Conservation (phyloP, 768 basidiomycete genomes). For the Lyophyllum semitale region DNA sequence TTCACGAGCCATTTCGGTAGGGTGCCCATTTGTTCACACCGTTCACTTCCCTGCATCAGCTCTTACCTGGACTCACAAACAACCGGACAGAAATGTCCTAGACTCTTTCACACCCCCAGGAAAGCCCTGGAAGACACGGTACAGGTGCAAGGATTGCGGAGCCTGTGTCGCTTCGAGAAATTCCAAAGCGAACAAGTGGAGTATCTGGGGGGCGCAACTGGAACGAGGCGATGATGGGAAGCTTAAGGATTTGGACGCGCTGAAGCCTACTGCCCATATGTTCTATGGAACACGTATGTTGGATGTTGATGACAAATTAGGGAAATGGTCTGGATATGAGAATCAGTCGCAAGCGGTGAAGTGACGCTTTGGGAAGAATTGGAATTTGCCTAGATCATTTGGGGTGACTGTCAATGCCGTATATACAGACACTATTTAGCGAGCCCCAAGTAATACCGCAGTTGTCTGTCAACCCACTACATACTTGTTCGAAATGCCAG, state of each 20-base stretch:
- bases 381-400: conserved; percentile 8
- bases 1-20: conserved; percentile 27
- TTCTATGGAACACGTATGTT: conserved; percentile 67
- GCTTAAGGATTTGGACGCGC: conserved; percentile 51
- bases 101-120: conserved; percentile 48
- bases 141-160: conserved; percentile 66
- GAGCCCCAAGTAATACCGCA: background rate
- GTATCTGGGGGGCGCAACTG: conserved; percentile 60
- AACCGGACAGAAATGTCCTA: conserved; percentile 33
- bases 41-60: conserved; percentile 52
- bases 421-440: background rate
- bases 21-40: conserved; percentile 63
- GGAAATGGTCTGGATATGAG: conserved; percentile 72
- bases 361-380: conserved; percentile 12
- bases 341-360: conserved; percentile 39
- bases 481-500: conserved; percentile 12
- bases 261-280: conserved; percentile 66
- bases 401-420: conserved; percentile 4
- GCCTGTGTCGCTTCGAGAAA: conserved; percentile 55
- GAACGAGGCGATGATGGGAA: conserved; percentile 52
- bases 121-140: conserved; percentile 64
- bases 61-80: conserved; percentile 56
- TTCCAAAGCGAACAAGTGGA: conserved; percentile 45
- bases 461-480: background rate
- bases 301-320: conserved; percentile 54